Base-by-base conservation (phyloP, 257 asterid genomes). In the Hygrophila difformis region DNA sequence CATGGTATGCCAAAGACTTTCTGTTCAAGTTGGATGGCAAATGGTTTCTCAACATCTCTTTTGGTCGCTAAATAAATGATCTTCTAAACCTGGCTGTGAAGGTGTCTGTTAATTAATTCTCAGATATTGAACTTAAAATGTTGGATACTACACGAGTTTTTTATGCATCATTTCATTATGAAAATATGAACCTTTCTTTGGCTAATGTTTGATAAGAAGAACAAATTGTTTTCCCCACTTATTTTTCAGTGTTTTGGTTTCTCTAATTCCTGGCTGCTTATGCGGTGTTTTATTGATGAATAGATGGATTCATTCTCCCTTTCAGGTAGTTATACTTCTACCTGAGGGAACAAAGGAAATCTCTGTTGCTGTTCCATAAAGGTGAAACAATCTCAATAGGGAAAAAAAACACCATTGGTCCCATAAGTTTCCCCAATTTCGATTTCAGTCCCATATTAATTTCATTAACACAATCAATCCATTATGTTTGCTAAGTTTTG, bases 1-100 rank as follows among this genome's bases (percentile, higher is more conserved):
- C 86, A 82, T 64, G 86, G 99, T 54, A 54, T 86, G 70, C 99
- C 93, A 61, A 66, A 56, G 95, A 91, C 68, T 91, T 86, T 83
- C 68, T 91, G 75, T 91, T 80, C 68, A 70, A 63, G 45, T 73
- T 95, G 0, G 83, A 70, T 49, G 94, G 96, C 53, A 72, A 74
- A 56, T 96, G 89, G 8, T 71, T 76, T 60, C 81, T 86, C 17
- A 65, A 86, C 60, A 60, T 82, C 54, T 47, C 94, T 8, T 91
- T 82, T 66, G 93, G 96, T 54, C 68, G 92, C 71, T 82, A 96
- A 38, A 61, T 91, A 60, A 73, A 56, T 64, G 99, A 91, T 19
- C 66, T 91, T 70, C 93, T 86, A 56, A 91, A 76, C 56, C 92
- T 82, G 44, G 68, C 61, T 41, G 79, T 91, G 60, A 91, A 91